A percentile compares a stretch with the other conserved stretches of the same genome.
phyloP scores from a whole-genome alignment of 1,284 basidiomycete species.

The Ustilago bromivora region DNA sequence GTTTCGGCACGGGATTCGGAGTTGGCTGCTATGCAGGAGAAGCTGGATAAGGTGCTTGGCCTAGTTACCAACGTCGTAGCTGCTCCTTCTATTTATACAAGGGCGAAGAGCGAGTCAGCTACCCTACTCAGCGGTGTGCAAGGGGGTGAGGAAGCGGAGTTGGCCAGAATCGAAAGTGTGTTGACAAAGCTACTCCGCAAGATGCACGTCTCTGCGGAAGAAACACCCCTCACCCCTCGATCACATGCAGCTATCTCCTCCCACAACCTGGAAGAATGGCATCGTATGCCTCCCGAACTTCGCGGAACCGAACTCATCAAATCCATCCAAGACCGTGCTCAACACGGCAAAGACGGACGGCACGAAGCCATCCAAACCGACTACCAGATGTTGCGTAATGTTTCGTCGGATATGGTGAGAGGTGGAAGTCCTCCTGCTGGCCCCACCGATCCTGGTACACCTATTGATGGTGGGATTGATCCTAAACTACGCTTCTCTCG shows the following conservation, averaged over 20 bases:
- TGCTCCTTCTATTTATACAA: constrained; percentile 23
- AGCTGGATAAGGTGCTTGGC: constrained; percentile 58
- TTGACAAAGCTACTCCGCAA: constrained; percentile 44
- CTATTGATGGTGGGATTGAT: constrained; percentile 25
- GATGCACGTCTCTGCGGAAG: constrained; percentile 34
- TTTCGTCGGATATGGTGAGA: constrained; percentile 30
- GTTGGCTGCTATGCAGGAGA: constrained; percentile 58
- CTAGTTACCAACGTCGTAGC: constrained; percentile 52
- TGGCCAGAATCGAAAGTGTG: constrained; percentile 43
- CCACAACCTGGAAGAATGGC: constrained; percentile 41
- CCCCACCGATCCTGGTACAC: constrained; percentile 3
- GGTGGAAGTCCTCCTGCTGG: constrained; percentile 27
- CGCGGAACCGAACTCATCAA: constrained; percentile 41
- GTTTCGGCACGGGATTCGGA: constrained; percentile 32
- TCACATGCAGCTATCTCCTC: constrained; percentile 25
- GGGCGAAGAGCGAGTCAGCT: constrained; percentile 34
- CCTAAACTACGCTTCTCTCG: constrained; percentile 26
- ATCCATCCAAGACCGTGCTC: constrained; percentile 42
- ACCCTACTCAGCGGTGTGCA: constrained; percentile 8
- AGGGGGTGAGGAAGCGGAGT: constrained; percentile 25
- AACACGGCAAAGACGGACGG: constrained; percentile 41
- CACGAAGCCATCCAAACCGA: constrained; percentile 40
- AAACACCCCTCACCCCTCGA: constrained; percentile 31
- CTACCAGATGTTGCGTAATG: constrained; percentile 3
- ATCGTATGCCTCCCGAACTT: constrained; percentile 41